These are phyloP conservation scores for Fusarium euwallaceae DNA, from an alignment of 2,329 filamentous ascomycete genomes.

Conservation along the genomic window DNA sequence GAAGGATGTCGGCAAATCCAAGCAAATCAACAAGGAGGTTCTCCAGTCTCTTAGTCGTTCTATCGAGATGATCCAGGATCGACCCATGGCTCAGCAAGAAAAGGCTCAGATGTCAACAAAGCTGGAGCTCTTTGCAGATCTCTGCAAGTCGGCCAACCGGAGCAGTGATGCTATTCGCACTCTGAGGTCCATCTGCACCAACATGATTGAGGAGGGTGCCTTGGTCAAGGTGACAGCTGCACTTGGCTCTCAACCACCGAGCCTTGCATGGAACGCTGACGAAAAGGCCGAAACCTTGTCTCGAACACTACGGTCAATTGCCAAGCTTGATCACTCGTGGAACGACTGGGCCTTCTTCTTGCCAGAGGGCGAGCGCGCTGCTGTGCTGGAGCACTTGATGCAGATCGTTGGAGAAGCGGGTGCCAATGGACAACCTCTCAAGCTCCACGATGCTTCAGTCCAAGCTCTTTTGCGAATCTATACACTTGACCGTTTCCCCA, in stretches of 20 bases:
- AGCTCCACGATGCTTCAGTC: slow-evolving; percentile 60
- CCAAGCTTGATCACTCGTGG: slow-evolving; percentile 69
- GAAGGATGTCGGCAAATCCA: slow-evolving; percentile 57
- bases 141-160: slow-evolving; percentile 66
- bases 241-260: slow-evolving; percentile 64
- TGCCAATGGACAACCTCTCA: slow-evolving; percentile 51
- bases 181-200: slow-evolving; percentile 71
- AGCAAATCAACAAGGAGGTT: slow-evolving; percentile 55
- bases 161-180: slow-evolving; percentile 70
- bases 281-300: slow-evolving; percentile 67
- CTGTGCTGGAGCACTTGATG: slow-evolving; percentile 72
- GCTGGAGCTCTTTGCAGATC: slow-evolving; percentile 74
- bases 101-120: slow-evolving; percentile 73
- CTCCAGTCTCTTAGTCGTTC: slow-evolving; percentile 73
- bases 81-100: slow-evolving; percentile 67
- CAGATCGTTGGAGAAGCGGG: slow-evolving; percentile 60
- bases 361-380: slow-evolving; percentile 64
- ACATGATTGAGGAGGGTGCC: slow-evolving; percentile 70
- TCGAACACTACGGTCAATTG: slow-evolving; percentile 70
- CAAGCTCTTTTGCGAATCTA: slow-evolving; percentile 64
- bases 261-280: slow-evolving; percentile 65
- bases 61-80: slow-evolving; percentile 71
- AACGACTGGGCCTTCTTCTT: slow-evolving; percentile 69
- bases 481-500: slow-evolving; percentile 62
- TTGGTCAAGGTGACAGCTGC: slow-evolving; percentile 65